Evolutionary conservation across 2,329 filamentous ascomycete genomes (phyloP).

Genomic region (Colletotrichum godetiae): DNA sequence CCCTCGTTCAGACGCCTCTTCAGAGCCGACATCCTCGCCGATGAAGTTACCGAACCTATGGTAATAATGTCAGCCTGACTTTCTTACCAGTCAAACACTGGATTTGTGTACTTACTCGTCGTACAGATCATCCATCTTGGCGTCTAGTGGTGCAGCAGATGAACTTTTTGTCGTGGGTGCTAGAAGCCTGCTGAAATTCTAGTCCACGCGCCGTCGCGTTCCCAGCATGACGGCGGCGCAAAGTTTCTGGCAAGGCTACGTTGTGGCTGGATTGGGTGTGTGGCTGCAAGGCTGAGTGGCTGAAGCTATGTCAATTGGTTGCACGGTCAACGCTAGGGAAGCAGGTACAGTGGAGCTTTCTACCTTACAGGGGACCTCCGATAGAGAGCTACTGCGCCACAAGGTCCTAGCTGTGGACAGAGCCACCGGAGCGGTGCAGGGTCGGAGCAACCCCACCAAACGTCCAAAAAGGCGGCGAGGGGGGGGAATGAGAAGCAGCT

Average conservation of each 20-base stretch:
- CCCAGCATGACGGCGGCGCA: constrained; percentile 32
- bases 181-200: constrained; percentile 12
- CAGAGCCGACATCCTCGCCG: constrained; percentile 87
- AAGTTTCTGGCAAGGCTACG: constrained; percentile 37
- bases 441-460: constrained; percentile 33
- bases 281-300: constrained; percentile 35
- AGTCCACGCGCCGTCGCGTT: constrained; percentile 21
- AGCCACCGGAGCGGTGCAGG: constrained; percentile 5
- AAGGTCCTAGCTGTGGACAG: background rate
- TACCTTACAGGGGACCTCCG: constrained; percentile 19
- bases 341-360: constrained; percentile 15
- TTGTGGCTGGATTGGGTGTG: constrained; percentile 2
- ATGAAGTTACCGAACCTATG: constrained; percentile 96
- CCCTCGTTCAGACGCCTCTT: constrained; percentile 84
- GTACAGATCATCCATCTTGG: constrained; percentile 91
- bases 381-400: constrained; percentile 23
- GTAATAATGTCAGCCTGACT: background rate
- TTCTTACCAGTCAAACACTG: background rate
- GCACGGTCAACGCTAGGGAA: constrained; percentile 2
- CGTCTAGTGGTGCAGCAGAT: constrained; percentile 30
- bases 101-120: constrained; percentile 75
- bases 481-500: constrained; percentile 11
- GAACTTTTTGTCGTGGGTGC: constrained; percentile 6
- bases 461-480: constrained; percentile 29
- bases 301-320: constrained; percentile 12